Conservation (phyloP, 345 rosid species). For the Gossypium bickii region DNA sequence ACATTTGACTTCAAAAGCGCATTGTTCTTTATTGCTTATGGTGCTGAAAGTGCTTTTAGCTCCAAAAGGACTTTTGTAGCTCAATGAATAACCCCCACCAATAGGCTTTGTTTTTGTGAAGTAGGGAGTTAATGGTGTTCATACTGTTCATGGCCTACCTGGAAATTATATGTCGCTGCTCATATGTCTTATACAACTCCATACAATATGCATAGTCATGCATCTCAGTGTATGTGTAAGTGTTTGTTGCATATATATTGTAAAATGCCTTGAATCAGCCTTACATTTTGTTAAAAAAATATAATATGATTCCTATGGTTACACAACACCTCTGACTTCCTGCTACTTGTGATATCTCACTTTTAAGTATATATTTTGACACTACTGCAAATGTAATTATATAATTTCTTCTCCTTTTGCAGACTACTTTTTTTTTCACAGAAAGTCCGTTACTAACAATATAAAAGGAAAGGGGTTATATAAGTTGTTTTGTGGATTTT, state of each 20-base stretch:
- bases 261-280: neutral
- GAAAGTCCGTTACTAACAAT: neutral
- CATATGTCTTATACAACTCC: too few relatives aligned
- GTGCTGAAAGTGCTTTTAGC: too few relatives aligned
- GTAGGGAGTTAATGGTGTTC: neutral
- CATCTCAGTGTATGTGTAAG: neutral
- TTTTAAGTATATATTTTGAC: neutral
- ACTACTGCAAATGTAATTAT: neutral
- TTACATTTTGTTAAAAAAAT: neutral
- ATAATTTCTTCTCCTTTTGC: neutral
- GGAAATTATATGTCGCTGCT: too few relatives aligned
- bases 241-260: neutral
- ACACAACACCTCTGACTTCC: neutral
- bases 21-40: too few relatives aligned
- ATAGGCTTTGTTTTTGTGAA: neutral
- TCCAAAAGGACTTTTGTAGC: too few relatives aligned
- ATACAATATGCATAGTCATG: too few relatives aligned
- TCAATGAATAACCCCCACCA: too few relatives aligned
- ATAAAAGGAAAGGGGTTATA: neutral
- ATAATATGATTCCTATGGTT: neutral
- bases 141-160: too few relatives aligned
- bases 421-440: neutral
- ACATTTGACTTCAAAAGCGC: too few relatives aligned
- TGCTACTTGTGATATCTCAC: neutral
- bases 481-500: neutral